Base-by-base conservation (phyloP, 176 grass and related monocot genomes). In the Eleusine coracana region DNA sequence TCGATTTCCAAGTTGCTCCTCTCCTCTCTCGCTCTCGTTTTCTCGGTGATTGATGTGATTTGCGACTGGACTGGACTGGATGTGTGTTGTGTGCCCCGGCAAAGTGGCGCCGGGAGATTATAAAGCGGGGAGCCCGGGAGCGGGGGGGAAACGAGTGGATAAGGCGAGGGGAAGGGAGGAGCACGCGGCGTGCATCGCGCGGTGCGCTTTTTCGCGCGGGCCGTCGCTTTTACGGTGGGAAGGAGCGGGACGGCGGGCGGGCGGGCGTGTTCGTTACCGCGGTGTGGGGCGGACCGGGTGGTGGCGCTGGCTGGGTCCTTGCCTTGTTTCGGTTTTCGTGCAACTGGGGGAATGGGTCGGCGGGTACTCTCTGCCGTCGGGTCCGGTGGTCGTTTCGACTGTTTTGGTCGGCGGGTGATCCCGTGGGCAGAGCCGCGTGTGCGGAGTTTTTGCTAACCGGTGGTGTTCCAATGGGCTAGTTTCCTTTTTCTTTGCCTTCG, bases 171-270 rank as follows among this genome's bases (percentile, higher is more conserved):
- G 42, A 6, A 10, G 34, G 13, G 44, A 20, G 15, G 15, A 34
- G 59, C 74, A 85, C 86, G 83, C 86, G 92, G 64, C 71, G 42
- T 15, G 66, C 80, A 87, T 63, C 85, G 63, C 61, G 37, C 83
- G 89, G 52, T 25, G 28, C 40, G 14, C 41, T 85, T 71, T 77
- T 71, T 39, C 41, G 13, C 64, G 39, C 13, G 58, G 65, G 73
- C 64, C 71, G 50, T 74, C 50, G 34, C 59, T 90, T 86, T 82
- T 51, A 42, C 82, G 51, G 40, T 51, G 68, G 63, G 23, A 41
- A 8, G 11, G 21, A 21, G 9, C 16, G 12, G 9, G 13, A 65
- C 28, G 31, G 31, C 31, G 31, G 31, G 31, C 31, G 31, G 31
- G 31, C 31, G n/a, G 61, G 11, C n/a, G 23, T 7, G 58, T 1